A percentile compares a stretch with the other conserved stretches of the same genome.
Conservation (phyloP, 2,329 filamentous ascomycete genomes). For the Talaromyces sp. region DNA sequence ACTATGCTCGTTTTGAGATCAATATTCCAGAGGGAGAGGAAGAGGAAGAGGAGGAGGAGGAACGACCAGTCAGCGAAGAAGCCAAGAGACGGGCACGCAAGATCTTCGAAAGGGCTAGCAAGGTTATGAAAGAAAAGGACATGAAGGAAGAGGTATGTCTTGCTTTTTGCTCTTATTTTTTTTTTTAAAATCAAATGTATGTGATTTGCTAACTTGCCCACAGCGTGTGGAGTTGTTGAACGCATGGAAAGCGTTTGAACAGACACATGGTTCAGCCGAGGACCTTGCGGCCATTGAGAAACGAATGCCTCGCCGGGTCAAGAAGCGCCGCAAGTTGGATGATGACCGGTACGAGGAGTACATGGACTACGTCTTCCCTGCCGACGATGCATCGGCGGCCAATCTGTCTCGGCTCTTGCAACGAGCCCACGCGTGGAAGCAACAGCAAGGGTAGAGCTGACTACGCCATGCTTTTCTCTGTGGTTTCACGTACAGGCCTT, state of each 20-base stretch:
- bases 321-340: constrained; percentile 85
- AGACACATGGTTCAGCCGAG: constrained; percentile 67
- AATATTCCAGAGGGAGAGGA: constrained; percentile 74
- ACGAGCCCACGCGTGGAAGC: constrained; percentile 84
- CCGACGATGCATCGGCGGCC: constrained; percentile 80
- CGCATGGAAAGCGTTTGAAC: constrained; percentile 89
- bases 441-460: constrained; percentile 33
- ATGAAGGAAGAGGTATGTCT: constrained; percentile 72
- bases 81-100: constrained; percentile 76
- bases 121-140: constrained; percentile 79
- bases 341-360: constrained; percentile 96
- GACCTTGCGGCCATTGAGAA: constrained; percentile 79
- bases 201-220: constrained; percentile 24
- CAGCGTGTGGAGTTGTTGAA: constrained; percentile 81
- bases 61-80: constrained; percentile 64
- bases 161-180: not conserved
- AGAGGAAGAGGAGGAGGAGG: constrained; percentile 46
- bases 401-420: constrained; percentile 79
- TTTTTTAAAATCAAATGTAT: not conserved
- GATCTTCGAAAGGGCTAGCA: constrained; percentile 80
- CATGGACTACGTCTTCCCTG: constrained; percentile 94
- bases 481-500: not conserved
- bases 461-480: not conserved
- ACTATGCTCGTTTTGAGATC: constrained; percentile 97
- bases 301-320: constrained; percentile 89